Base-by-base conservation (phyloP, 2,329 filamentous ascomycete genomes). In the Calonectria leucothoes region DNA sequence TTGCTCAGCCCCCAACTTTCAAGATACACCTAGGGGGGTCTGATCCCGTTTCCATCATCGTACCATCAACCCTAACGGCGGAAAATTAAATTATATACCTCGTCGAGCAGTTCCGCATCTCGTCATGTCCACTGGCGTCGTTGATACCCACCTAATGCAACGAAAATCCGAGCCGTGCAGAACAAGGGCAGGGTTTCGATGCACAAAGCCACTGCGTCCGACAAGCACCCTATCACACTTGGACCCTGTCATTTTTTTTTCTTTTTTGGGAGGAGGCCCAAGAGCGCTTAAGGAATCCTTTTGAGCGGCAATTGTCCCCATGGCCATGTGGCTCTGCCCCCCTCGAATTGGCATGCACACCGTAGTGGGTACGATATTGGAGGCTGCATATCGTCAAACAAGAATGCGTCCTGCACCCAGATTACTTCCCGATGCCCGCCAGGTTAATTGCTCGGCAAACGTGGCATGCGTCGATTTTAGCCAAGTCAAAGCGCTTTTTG, bases 151-250 rank as follows among this genome's bases (percentile, higher is more conserved):
- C 35, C 25, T 65, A 23, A 15, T 27, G 66, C 31, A 65, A 59
- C 39, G 48, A 69, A 52, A 57, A 35, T 61, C 55, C 37, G 14
- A 39, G 49, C 57, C 48, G n/a, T 29, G 49, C 15, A 35, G 20
- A 29, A 23, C 70, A 59, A 69, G 70, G 66, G 55, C 63, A 51
- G 48, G 23, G 29, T 72, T 45, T 69, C 51, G 25, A 39, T 61
- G 35, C 55, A 39, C 59, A 35, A 69, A 48, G 42, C 39, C 39
- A 35, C 49, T n/a, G 27, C 66, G 61, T 31, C 37, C 52, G 74
- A 35, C 55, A 29, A 37, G 33, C 14, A 63, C 51, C 71, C 64
- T 66, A 51, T 75, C 68, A 73, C 66, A 69, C 10, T 45, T 45
- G n/a, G n/a, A 45, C 42, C 42, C n/a, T 45, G 42, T 45, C 42